These are phyloP conservation scores for Puccinia sorghi DNA, from an alignment of 1,284 basidiomycete genomes.

Conservation along the genomic window DNA sequence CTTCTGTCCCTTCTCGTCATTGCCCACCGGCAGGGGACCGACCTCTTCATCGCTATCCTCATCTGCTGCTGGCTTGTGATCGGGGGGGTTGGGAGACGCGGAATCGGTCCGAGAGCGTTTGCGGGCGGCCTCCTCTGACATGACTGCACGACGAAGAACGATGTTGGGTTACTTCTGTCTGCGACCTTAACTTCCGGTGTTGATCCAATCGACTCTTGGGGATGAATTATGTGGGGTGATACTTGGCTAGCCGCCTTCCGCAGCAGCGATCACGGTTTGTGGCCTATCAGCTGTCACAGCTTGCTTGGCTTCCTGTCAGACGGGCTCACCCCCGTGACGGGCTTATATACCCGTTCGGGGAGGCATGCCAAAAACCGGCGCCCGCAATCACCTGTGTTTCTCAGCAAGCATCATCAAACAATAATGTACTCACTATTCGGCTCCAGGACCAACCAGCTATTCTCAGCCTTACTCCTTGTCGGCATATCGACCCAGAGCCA, in stretches of 20 bases:
- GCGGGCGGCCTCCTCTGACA: neutral
- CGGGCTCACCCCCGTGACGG: neutral
- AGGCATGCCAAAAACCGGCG: neutral
- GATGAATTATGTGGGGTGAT: neutral
- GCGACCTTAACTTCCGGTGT: neutral
- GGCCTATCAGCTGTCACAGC: neutral
- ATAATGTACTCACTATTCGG: neutral
- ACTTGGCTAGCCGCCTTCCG: too few relatives aligned
- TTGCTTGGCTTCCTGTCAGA: neutral
- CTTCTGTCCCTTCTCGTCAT: constrained; percentile 24
- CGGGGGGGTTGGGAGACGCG: neutral
- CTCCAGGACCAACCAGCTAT: neutral
- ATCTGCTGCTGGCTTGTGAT: neutral
- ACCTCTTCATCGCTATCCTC: constrained; percentile 42
- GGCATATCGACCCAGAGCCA: neutral
- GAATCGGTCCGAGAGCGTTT: constrained; percentile 20
- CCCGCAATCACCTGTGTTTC: neutral
- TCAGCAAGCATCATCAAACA: neutral
- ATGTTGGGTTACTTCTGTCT: neutral
- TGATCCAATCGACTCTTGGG: neutral
- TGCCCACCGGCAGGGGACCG: constrained; percentile 17
- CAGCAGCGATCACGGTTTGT: neutral
- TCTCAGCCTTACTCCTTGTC: constrained; percentile 7
- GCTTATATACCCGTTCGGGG: neutral
- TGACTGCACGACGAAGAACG: neutral